Conservation (phyloP, 768 basidiomycete species). For the Boletus reticulatus region DNA sequence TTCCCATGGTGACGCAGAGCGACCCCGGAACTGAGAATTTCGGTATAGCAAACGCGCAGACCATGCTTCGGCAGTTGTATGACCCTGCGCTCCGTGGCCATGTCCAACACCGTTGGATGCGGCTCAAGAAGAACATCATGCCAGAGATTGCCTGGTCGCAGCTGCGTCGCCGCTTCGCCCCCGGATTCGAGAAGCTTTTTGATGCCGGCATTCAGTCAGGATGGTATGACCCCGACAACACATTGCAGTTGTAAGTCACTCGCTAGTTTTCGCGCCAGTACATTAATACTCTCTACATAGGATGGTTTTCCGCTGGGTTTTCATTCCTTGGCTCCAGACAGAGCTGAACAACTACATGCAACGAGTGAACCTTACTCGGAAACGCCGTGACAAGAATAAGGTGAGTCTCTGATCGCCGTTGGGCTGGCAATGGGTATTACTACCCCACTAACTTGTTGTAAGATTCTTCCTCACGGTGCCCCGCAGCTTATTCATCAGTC, state of each 20-base stretch:
- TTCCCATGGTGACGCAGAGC: not conserved
- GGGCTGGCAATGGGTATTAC: too few species aligned
- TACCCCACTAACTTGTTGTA: too few species aligned
- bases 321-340: too few species aligned
- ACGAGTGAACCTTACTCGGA: not conserved
- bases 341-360: not conserved
- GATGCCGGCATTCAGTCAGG: not conserved
- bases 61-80: not conserved
- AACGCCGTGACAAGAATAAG: too few species aligned
- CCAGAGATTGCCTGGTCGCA: too few species aligned
- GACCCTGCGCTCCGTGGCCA: not conserved
- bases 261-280: too few species aligned
- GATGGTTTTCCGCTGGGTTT: not conserved
- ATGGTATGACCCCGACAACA: not conserved
- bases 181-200: too few species aligned
- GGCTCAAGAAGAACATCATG: not conserved
- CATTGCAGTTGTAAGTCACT: not conserved
- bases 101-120: not conserved
- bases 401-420: too few species aligned
- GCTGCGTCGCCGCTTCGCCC: too few species aligned
- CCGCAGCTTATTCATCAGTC: not conserved
- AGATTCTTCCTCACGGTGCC: not conserved
- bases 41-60: not conserved
- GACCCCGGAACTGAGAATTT: too few species aligned
- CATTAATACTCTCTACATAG: not conserved